These are phyloP conservation scores for Mortierella alpina DNA, from an alignment of 192 early-diverging fungal genomes.

Conservation along the genomic window DNA sequence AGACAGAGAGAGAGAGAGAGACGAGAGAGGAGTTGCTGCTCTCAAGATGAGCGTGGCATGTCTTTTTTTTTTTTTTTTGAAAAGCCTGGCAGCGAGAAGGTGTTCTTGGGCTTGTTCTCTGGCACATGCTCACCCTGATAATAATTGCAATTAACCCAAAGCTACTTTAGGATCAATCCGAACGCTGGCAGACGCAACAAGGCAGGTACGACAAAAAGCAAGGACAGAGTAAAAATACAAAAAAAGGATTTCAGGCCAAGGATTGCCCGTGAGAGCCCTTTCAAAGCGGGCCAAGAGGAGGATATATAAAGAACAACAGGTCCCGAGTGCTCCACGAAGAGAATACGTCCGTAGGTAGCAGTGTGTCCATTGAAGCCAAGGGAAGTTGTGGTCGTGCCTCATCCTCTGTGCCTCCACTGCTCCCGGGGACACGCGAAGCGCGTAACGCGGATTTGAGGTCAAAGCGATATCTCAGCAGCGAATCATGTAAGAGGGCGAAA, in stretches of 20 bases:
- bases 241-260: neutral
- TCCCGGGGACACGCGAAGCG: too few species aligned
- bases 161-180: conserved; percentile 8
- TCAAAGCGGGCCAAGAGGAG: too few species aligned
- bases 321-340: neutral
- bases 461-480: too few species aligned
- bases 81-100: too few species aligned
- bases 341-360: neutral
- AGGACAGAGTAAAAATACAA: neutral
- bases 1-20: conserved; percentile 10
- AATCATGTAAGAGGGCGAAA: too few species aligned
- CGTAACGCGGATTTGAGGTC: too few species aligned
- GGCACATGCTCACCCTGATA: too few species aligned
- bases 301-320: neutral
- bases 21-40: conserved; percentile 1
- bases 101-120: too few species aligned
- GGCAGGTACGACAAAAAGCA: neutral
- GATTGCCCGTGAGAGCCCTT: conserved; percentile 2
- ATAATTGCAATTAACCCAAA: conserved; percentile 25
- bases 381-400: too few species aligned
- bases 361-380: too few species aligned
- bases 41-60: neutral
- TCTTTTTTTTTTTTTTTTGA: neutral
- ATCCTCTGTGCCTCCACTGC: too few species aligned
- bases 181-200: neutral